Evolutionary conservation across 768 basidiomycete species (phyloP).

Genomic region (Termitomyces sp.): DNA sequence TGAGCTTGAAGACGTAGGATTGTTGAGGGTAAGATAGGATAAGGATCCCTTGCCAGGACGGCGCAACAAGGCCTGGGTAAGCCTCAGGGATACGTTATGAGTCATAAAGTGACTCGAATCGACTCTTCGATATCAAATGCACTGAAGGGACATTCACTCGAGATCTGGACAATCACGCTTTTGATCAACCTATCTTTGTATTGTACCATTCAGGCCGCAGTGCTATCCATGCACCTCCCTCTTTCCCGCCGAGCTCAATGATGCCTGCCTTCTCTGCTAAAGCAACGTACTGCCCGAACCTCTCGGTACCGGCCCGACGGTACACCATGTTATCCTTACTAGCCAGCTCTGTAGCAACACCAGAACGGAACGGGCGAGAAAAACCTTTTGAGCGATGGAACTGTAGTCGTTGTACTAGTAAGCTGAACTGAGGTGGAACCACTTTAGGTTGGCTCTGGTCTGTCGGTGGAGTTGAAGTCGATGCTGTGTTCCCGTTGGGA

Average conservation of each 20-base stretch:
- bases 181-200: conserved; percentile 11
- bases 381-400: conserved; percentile 28
- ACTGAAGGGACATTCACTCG: neutral
- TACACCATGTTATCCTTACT: conserved; percentile 28
- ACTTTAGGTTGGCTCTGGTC: conserved; percentile 7
- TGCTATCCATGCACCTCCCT: conserved; percentile 35
- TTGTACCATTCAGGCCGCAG: conserved; percentile 29
- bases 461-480: neutral
- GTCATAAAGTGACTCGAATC: conserved; percentile 5
- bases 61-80: no score
- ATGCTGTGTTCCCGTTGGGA: neutral
- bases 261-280: conserved; percentile 37
- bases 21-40: neutral
- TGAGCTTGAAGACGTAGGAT: neutral
- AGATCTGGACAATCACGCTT: no score
- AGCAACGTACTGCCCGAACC: conserved; percentile 38
- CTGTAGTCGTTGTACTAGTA: conserved; percentile 33
- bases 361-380: conserved; percentile 33
- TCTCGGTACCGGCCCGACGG: conserved; percentile 34
- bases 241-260: conserved; percentile 37
- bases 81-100: no score
- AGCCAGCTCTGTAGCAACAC: conserved; percentile 30
- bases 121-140: conserved; percentile 1
- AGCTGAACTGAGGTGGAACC: conserved; percentile 25
- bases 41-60: no score